Evolutionary conservation across 805 yeast species (phyloP), one percentile per base, ranked within the genome.

Genomic region (Maudiozyma saulgeensis): DNA sequence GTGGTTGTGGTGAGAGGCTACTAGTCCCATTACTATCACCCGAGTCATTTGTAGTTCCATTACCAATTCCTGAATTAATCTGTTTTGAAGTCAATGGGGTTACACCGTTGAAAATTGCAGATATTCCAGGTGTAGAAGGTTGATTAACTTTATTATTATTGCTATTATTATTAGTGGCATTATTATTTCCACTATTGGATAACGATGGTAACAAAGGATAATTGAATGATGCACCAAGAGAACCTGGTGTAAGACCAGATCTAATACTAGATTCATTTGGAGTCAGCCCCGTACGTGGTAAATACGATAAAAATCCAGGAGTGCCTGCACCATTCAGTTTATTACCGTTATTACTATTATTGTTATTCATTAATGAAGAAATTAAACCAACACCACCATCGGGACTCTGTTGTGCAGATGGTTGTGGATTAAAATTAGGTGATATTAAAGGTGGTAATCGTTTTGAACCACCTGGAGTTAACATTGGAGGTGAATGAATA

Each of bases 251-350:
- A 26, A 83, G 62, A 0, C 93, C 91, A 0, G 86, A 72, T 55
- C 95, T 73, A 45, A 87, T 56, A 45, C 80, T 76, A 5, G 87
- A 78, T 60, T 86, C 95, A 63, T 81, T 84, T 2, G 93, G 93
- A 0, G 89, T 82, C 43, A 87, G 69, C 0, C 88, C 91, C 0
- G 86, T 66, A 49, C 70, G 62, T 31, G 69, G 63, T 45, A 67
- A 56, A 46, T 49, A 52, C 32, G 55, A 38, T 7, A 52, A 26
- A 18, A 47, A 45, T 26, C 49, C 49, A 7, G 46, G 38, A 18
- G 51, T 43, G 13, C 49, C 41, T 16, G 48, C 34, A n/a, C 38
- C 4, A 25, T 18, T 41, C 25, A 41, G 34, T 15, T 26, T 7
- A 23, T 18, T 21, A 9, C 32, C 18, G 31, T 37, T 16, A 25